Conservation (phyloP, 139 green algal genomes). For the Chlorella ohadii region DNA sequence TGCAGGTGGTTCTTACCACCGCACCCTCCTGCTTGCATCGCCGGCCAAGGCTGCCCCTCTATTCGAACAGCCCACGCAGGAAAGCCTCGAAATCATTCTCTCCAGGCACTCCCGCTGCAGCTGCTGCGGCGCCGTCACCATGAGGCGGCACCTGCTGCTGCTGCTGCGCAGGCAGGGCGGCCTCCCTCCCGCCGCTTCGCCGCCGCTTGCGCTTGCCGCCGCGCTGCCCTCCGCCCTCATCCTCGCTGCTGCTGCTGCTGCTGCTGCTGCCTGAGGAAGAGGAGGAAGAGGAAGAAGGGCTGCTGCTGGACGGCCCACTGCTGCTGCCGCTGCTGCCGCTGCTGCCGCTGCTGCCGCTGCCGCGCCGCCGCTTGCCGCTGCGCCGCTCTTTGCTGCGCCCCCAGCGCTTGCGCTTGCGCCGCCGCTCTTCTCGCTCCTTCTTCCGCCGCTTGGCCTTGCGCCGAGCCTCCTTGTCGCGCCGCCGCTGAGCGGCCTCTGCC, state of each 20-base stretch:
- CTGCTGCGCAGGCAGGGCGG: neutral
- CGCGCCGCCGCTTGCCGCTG: neutral
- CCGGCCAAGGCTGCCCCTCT: neutral
- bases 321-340: neutral
- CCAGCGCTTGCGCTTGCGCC: neutral
- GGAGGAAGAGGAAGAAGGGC: neutral
- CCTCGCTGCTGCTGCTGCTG: conserved; percentile 7
- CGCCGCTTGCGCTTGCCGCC: neutral
- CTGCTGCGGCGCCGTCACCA: neutral
- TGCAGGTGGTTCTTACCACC: no score
- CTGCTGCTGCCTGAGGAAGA: conserved; percentile 13
- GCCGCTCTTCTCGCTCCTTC: conserved; percentile 32
- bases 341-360: conserved; percentile 9
- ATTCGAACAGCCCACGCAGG: conserved; percentile 51
- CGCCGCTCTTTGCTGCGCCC: neutral
- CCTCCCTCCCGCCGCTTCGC: neutral
- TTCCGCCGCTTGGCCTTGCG: neutral
- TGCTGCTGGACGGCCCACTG: neutral
- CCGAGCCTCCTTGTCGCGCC: neutral
- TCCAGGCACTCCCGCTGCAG: conserved; percentile 18
- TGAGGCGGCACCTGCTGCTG: conserved; percentile 6
- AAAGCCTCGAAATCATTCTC: conserved; percentile 43
- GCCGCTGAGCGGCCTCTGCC: neutral
- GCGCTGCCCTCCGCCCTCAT: neutral
- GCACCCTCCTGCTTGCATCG: no score